These are phyloP conservation scores for Mallotus japonicus DNA, from an alignment of 441 rosid genomes.

Conservation along the genomic window DNA sequence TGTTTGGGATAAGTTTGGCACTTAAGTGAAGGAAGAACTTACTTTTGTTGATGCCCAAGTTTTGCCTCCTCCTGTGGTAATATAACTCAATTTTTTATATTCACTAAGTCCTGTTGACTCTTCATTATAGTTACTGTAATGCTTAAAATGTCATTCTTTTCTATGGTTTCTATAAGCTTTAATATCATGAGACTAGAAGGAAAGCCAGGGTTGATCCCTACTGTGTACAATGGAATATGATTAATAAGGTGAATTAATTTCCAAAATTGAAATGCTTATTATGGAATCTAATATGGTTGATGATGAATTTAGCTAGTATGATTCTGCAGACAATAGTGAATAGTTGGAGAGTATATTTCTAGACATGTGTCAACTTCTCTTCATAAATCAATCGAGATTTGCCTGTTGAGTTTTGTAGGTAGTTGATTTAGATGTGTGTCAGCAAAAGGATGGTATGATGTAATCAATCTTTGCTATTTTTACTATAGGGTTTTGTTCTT, in stretches of 20 bases:
- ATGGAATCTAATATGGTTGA: neutral
- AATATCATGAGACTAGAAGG: constrained; percentile 54
- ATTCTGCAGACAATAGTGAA: constrained; percentile 65
- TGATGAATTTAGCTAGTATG: neutral
- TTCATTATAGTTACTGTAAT: neutral
- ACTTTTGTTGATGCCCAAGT: constrained; percentile 56
- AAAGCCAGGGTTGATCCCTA: constrained; percentile 46
- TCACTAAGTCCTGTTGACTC: neutral
- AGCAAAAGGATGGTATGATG: constrained; percentile 69
- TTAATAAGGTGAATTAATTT: constrained; percentile 61
- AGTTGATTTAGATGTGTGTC: constrained; percentile 51
- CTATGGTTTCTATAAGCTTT: constrained; percentile 42
- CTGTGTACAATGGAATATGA: constrained; percentile 81
- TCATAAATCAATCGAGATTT: constrained; percentile 1
- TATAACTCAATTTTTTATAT: neutral
- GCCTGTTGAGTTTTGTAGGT: constrained; percentile 37
- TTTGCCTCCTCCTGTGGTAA: constrained; percentile 63
- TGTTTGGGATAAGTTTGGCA: constrained; percentile 52
- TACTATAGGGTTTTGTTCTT: neutral
- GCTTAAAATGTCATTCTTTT: no score
- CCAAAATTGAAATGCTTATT: neutral
- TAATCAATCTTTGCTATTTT: neutral
- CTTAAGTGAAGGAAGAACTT: constrained; percentile 38
- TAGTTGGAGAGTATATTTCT: constrained; percentile 57
- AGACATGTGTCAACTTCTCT: constrained; percentile 71